Base-by-base conservation (phyloP, 805 yeast genomes). In the Metschnikowia henanensis region DNA sequence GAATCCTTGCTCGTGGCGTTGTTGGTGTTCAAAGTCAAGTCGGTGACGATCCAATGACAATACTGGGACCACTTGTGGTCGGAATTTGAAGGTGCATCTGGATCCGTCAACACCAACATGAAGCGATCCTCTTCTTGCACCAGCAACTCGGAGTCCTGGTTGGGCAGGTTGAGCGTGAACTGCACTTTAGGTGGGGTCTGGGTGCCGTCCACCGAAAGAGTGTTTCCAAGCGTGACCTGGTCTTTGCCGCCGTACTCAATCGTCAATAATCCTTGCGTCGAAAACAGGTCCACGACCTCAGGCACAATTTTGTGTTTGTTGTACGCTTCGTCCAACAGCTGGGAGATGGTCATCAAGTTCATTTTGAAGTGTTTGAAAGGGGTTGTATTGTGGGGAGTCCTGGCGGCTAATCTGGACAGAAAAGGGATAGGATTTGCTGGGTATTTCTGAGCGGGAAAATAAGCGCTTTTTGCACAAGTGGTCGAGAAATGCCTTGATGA, bases 51-150 rank as follows among this genome's bases (percentile, higher is more conserved):
- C 74, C 79, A 87, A 67, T 90, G 97, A 41, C 85, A 81, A 61
- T 73, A 90, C 64, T 90, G 96, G 3, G 94, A 83, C 95, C 95
- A 89, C 60, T 82, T 87, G 58, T 83, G 80, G 62, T 90, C 96
- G 3, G 77, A 74, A 53, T 81, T 76, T 3, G 90, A 78, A 12
- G 97, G 97, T 6, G 97, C 97, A 70, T 90, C 97, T 1, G 97
- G 97, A 64, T 90, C 97, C 6, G 97, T 91, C 52, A 90, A 54
- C 3, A 87, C 86, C 52, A 91, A 67, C 9, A 94, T 80, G 66
- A 85, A 90, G 39, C 75, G 65, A 51, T 81, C 84, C 20, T 72
- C 62, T 19, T 63, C 53, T 13, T 67, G 57, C 30, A 76, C 66
- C 49, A 70, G 73, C 50, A 73, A 55, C 28, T 71, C 73, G 17